Conservation (phyloP, 2,329 filamentous ascomycete species). For the Achaetomium macrosporum region DNA sequence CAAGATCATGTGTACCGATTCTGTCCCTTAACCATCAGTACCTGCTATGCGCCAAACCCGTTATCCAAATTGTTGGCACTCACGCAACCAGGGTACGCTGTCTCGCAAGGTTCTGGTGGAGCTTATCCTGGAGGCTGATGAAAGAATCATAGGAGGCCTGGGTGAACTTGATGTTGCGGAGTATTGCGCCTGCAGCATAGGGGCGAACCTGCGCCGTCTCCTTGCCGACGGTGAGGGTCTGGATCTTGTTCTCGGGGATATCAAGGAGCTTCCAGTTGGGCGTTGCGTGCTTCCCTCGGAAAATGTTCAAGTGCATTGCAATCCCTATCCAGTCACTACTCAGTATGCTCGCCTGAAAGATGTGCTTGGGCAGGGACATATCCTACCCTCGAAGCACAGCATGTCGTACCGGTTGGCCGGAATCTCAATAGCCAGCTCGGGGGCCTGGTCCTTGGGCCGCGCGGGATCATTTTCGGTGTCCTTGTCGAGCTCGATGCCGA, state of each 20-base stretch:
- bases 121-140: conserved; percentile 95
- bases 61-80: conserved; percentile 3
- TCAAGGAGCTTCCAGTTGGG: conserved; percentile 75
- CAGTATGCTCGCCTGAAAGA: neutral
- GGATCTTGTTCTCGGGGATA: conserved; percentile 65
- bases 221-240: conserved; percentile 74
- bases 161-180: conserved; percentile 88
- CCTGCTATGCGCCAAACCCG: neutral
- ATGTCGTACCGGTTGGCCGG: conserved; percentile 92
- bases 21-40: conserved; percentile 11
- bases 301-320: conserved; percentile 91
- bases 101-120: conserved; percentile 91
- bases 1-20: conserved; percentile 94
- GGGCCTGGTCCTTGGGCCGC: conserved; percentile 74
- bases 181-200: conserved; percentile 80
- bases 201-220: conserved; percentile 74
- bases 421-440: conserved; percentile 97
- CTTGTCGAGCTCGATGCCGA: conserved; percentile 96
- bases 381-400: conserved; percentile 83
- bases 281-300: conserved; percentile 67
- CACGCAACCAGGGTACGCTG: conserved; percentile 66
- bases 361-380: neutral
- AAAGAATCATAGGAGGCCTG: conserved; percentile 91
- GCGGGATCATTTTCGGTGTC: conserved; percentile 71
- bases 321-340: conserved; percentile 41